Evolutionary conservation across 441 rosid species (phyloP).

Genomic region (Eutrema salsugineum): DNA sequence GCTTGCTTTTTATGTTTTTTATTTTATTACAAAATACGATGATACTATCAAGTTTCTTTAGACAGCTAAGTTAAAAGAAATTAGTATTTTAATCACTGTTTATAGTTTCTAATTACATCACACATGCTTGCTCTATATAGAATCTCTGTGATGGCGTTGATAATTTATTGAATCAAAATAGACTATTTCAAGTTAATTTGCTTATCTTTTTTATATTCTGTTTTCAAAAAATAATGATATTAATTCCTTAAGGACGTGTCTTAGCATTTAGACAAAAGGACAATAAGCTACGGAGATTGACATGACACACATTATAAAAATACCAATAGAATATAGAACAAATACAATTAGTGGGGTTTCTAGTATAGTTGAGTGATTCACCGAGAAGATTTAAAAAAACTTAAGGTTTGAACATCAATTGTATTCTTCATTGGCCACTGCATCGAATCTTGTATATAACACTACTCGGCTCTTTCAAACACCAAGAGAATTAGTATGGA

Average conservation of each 20-base stretch:
- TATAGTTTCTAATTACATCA: not conserved
- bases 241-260: not conserved
- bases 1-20: constrained; percentile 4
- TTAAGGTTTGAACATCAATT: not conserved
- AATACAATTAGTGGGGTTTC: not conserved
- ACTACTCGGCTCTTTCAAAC: not conserved
- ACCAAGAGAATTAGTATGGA: not conserved
- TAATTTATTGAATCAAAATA: not conserved
- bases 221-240: not conserved
- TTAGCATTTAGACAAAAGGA: not conserved
- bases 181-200: not conserved
- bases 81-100: not conserved
- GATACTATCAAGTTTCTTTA: constrained; percentile 1
- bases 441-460: not conserved
- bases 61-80: not conserved
- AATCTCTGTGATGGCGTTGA: constrained; percentile 12
- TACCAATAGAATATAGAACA: not conserved
- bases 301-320: not conserved
- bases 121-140: not conserved
- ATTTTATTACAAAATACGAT: not conserved
- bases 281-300: not conserved
- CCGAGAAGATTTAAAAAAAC: not conserved
- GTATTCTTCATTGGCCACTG: not conserved
- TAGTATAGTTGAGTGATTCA: not conserved
- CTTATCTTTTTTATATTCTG: not conserved